These are phyloP conservation scores for Salix udensis DNA, from an alignment of 345 rosid species.

Conservation along the genomic window DNA sequence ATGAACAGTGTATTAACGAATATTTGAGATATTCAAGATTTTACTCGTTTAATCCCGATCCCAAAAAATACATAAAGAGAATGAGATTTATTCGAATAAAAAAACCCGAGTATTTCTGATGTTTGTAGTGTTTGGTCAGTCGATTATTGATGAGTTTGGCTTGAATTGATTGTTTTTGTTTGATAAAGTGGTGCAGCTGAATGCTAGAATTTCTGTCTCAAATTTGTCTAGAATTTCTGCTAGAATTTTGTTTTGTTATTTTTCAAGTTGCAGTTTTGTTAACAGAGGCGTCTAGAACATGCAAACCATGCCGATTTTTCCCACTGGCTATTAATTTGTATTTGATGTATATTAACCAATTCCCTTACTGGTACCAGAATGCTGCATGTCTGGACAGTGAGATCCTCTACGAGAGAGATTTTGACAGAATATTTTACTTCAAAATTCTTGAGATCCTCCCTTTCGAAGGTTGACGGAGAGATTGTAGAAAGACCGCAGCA, in stretches of 20 bases:
- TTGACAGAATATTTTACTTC: conserved; percentile 82
- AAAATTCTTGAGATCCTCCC: conserved; percentile 89
- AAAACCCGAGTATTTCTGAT: neutral
- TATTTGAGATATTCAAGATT: no score
- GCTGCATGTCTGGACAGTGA: conserved; percentile 74
- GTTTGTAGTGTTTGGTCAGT: neutral
- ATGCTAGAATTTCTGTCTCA: conserved; percentile 87
- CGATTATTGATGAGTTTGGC: neutral
- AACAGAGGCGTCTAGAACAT: neutral
- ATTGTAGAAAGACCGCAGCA: conserved; percentile 83
- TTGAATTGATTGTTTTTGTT: neutral
- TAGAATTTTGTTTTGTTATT: neutral
- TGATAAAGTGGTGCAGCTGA: conserved; percentile 52
- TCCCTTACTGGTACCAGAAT: conserved; percentile 39
- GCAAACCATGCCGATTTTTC: neutral
- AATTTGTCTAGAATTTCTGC: conserved; percentile 40
- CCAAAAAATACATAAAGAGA: no score
- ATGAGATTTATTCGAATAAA: no score
- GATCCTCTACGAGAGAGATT: conserved; percentile 77
- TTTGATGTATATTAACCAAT: neutral
- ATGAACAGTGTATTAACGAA: no score
- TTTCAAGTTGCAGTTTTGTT: neutral
- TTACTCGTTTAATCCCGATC: no score
- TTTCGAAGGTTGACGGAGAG: conserved; percentile 70
- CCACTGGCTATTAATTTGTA: neutral